Base-by-base conservation (phyloP, 2,329 filamentous ascomycete species). In the Ilyonectria sp. region DNA sequence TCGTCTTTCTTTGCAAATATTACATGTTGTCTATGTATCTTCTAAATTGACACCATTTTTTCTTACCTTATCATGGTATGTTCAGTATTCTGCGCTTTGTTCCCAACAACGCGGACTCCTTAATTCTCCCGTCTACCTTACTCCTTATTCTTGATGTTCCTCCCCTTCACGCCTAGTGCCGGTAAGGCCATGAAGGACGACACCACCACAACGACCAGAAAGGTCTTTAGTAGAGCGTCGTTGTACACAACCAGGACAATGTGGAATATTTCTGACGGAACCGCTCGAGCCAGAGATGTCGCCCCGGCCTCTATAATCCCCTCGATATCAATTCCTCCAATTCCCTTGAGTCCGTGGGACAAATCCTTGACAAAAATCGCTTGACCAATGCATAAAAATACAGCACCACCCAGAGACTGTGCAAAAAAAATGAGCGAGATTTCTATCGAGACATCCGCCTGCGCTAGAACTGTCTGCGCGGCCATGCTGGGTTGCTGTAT, bases 401-500 rank as follows among this genome's bases (percentile, higher is more conserved):
- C n/a, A 17, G 65, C 61, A 2, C 62, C 65, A 3, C 65, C 65
- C 1, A 68, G 37, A 8, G 35, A 43, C 37, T 68, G 65, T 6
- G 56, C 44, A 26, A 68, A 65, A 15, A 68, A 65, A 44, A 47
- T 62, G 15, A 65, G 47, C 4, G 65, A 65, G 10, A 68, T 86
- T 21, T 79, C 86, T 2, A 86, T 80, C 1, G 86, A 82, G 11
- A 87, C 79, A 46, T 85, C 82, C 0, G 81, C 78, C 19, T 82
- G 78, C 0, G 82, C 72, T 4, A 88, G 79, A 2, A 82, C 82
- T 47, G 85, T 87, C 71, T 89, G 86, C 3, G 87, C 84, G 2
- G 84, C 83, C 11, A 85, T 77, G 13, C 83, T 76, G 26, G 80
- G 78, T 21, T 81, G 77, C 71, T 86, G 83, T 75, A 85, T 83